A percentile compares a stretch with the other conserved stretches of the same genome.
These are phyloP conservation scores for Penstemon davidsonii DNA, from an alignment of 257 asterid genomes.

Conservation along the genomic window DNA sequence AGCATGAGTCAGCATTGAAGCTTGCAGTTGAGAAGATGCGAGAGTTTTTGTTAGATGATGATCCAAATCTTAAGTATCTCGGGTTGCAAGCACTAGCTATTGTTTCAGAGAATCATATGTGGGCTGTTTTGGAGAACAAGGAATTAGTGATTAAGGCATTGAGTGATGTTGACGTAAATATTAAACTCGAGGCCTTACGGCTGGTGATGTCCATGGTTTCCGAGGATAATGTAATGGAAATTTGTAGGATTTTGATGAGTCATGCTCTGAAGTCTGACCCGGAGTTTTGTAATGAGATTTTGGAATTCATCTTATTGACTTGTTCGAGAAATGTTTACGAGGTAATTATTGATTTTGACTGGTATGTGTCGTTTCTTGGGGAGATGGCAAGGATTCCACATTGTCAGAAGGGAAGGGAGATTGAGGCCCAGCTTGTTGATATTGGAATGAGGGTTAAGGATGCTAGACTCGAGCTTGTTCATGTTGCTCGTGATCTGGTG, in stretches of 20 bases:
- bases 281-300: slow-evolving; percentile 81
- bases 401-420: slow-evolving; percentile 82
- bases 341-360: slow-evolving; percentile 78
- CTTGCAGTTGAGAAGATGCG: slow-evolving; percentile 71
- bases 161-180: slow-evolving; percentile 77
- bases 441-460: slow-evolving; percentile 94
- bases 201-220: slow-evolving; percentile 88
- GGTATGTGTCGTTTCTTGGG: slow-evolving; percentile 83
- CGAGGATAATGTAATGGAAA: slow-evolving; percentile 81
- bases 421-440: slow-evolving; percentile 79
- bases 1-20: slow-evolving; percentile 68
- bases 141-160: slow-evolving; percentile 86
- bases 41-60: slow-evolving; percentile 83
- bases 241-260: slow-evolving; percentile 76
- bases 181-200: slow-evolving; percentile 77
- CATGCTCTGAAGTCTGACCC: slow-evolving; percentile 90
- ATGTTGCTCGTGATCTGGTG: slow-evolving; percentile 75
- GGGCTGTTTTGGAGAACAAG: slow-evolving; percentile 89
- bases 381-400: slow-evolving; percentile 89
- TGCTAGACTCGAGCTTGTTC: slow-evolving; percentile 83
- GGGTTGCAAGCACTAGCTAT: slow-evolving; percentile 77
- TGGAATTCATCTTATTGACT: slow-evolving; percentile 64
- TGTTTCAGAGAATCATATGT: slow-evolving; percentile 55
- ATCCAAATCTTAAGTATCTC: slow-evolving; percentile 83
- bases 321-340: slow-evolving; percentile 81